phyloP scores from a whole-genome alignment of 2,329 filamentous ascomycete genomes.

The Aureobasidium sp. region DNA sequence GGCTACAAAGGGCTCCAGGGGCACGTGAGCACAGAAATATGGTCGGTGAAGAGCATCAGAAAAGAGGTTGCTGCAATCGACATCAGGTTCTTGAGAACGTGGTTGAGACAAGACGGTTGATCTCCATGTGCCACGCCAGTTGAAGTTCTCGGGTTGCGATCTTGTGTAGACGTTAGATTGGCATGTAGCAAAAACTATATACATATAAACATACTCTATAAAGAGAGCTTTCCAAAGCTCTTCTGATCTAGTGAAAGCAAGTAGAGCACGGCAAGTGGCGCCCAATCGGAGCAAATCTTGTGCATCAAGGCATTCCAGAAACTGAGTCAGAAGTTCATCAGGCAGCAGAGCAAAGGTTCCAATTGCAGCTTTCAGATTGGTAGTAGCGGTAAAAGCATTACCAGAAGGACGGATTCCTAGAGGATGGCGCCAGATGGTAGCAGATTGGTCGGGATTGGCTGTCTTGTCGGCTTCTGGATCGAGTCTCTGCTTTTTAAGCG shows the following conservation, averaged over 20 bases:
- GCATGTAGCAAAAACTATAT: slow-evolving; percentile 16
- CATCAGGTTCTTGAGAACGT: slow-evolving; percentile 42
- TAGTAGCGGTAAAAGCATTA: slow-evolving; percentile 62
- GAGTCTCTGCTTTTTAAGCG: slow-evolving; percentile 17
- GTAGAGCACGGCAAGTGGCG: slow-evolving; percentile 73
- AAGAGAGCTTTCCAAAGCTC: slow-evolving; percentile 86
- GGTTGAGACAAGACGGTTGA: slow-evolving; percentile 62
- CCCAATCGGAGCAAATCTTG: slow-evolving; percentile 57
- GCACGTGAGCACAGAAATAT: slow-evolving; percentile 77
- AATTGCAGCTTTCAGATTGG: slow-evolving; percentile 57
- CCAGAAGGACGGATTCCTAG: slow-evolving; percentile 79
- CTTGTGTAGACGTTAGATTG: slow-evolving; percentile 23
- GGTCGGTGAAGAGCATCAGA: slow-evolving; percentile 86
- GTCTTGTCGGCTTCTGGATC: slow-evolving; percentile 13
- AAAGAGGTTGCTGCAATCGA: slow-evolving; percentile 72
- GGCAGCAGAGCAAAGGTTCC: slow-evolving; percentile 62
- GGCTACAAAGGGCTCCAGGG: slow-evolving; percentile 55
- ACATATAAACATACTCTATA: slow-evolving; percentile 60
- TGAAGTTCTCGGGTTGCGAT: slow-evolving; percentile 38
- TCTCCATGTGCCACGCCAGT: slow-evolving; percentile 80
- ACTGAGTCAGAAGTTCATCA: slow-evolving; percentile 68
- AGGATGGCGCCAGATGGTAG: slow-evolving; percentile 63
- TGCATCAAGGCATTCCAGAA: slow-evolving; percentile 68
- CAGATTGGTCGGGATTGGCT: slow-evolving; percentile 26
- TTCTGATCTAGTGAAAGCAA: slow-evolving; percentile 74